Evolutionary conservation across 2,329 filamentous ascomycete genomes (phyloP), one percentile per base, ranked within the genome.

Genomic region (Fusarium albidum): DNA sequence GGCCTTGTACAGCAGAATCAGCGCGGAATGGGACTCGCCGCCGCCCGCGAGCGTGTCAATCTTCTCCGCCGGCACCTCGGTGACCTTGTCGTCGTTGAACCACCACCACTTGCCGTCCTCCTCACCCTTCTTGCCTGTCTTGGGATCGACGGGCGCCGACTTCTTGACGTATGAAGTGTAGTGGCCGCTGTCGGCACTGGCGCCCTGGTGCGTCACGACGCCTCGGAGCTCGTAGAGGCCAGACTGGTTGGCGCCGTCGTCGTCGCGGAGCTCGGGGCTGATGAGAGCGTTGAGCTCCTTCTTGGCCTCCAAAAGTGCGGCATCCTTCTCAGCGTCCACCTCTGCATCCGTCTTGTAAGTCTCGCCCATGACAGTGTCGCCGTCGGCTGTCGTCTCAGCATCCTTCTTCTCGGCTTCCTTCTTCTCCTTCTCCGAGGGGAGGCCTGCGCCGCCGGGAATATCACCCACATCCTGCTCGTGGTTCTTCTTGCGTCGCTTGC

Each of bases 141-240:
- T 85, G 13, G 88, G 81, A 65, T 96, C 90, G 52, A 91, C 77
- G 9, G 80, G 77, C 0, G 84, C 88, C 56, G 88, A 82, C 82
- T 99, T 97, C 83, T 98, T 99, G 65, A 99, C 91, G 71, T 96
- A 99, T 0, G 93, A 89, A 5, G 96, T 99, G 80, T 99, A 99
- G 76, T 99, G 95, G 8, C 95, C 95, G 67, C 94, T 97, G 75
- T 99, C 95, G 15, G 95, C 95, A 70, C 92, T 96, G 53, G 93
- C 91, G 57, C 95, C 95, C 75, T 99, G 95, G 74, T 99, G 95
- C 26, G 96, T 96, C 54, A 99, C 91, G 6, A 99, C 89, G 40
- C 91, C 95, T 21, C 94, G 87, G 37, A 99, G 85, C 77, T 99
- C 94, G 74, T 98, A 99, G 28, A 99, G 82, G 33, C 95, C 95